A percentile compares a stretch with the other conserved stretches of the same genome.
These are phyloP conservation scores for Rhizopogon vulgaris DNA, from an alignment of 768 basidiomycete genomes.

Conservation along the genomic window DNA sequence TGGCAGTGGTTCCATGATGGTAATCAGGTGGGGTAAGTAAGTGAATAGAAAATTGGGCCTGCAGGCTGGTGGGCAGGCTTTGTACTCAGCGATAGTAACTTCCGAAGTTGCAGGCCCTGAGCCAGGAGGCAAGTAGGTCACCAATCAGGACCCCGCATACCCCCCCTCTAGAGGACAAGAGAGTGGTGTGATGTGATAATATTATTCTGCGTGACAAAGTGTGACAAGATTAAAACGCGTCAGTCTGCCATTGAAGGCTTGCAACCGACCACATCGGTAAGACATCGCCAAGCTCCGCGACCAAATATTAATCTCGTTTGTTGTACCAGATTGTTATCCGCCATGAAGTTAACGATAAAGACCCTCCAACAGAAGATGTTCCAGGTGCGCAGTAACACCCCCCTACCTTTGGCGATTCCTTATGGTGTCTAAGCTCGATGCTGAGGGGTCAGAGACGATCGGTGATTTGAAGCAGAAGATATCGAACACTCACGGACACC, in stretches of 20 bases:
- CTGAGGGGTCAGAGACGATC: slow-evolving; percentile 70
- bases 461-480: slow-evolving; percentile 83
- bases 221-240: slow-evolving; percentile 9
- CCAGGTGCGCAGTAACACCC: slow-evolving; percentile 39
- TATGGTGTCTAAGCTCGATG: slow-evolving; percentile 53
- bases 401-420: neutral
- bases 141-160: slow-evolving; percentile 19
- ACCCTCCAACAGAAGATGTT: slow-evolving; percentile 93
- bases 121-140: slow-evolving; percentile 13
- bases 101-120: slow-evolving; percentile 8
- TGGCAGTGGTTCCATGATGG: slow-evolving; percentile 44
- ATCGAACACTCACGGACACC: slow-evolving; percentile 63
- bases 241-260: slow-evolving; percentile 4
- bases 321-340: slow-evolving; percentile 17
- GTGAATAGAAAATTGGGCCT: slow-evolving; percentile 13
- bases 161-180: slow-evolving; percentile 5
- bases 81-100: neutral
- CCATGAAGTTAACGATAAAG: slow-evolving; percentile 92
- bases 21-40: neutral
- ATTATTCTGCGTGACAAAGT: slow-evolving; percentile 7
- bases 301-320: neutral
- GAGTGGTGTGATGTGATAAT: slow-evolving; percentile 18
- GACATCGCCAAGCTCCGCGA: slow-evolving; percentile 9
- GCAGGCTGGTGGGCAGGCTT: slow-evolving; percentile 1
- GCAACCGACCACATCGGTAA: slow-evolving; percentile 13